These are phyloP conservation scores for Bifiguratus adelaidae DNA, from an alignment of 192 early-diverging fungal species.

Conservation along the genomic window DNA sequence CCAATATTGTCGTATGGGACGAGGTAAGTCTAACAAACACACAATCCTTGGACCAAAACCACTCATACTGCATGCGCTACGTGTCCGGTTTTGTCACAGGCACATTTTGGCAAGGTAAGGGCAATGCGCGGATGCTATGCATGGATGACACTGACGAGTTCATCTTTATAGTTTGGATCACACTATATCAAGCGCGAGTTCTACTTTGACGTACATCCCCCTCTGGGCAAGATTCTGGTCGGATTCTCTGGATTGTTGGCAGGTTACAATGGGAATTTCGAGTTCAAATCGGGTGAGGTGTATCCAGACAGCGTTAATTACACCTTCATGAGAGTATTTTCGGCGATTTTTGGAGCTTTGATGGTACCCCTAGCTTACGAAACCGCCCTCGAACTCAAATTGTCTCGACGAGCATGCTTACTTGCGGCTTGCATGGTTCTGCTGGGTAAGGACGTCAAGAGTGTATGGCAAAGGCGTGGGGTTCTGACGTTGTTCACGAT, in stretches of 20 bases:
- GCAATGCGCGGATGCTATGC: not conserved
- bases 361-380: slow-evolving; percentile 86
- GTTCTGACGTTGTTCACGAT: not conserved
- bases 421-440: slow-evolving; percentile 77
- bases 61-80: not conserved
- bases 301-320: slow-evolving; percentile 83
- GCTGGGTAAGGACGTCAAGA: slow-evolving; percentile 37
- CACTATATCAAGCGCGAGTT: slow-evolving; percentile 89
- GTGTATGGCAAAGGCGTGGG: slow-evolving; percentile 13
- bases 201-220: slow-evolving; percentile 98
- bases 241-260: slow-evolving; percentile 74
- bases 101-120: slow-evolving; percentile 12
- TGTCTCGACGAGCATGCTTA: slow-evolving; percentile 52
- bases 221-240: slow-evolving; percentile 93
- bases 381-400: slow-evolving; percentile 65
- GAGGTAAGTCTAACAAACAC: slow-evolving; percentile 40
- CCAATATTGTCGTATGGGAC: slow-evolving; percentile 62
- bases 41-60: not conserved
- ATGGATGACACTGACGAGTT: not conserved
- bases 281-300: slow-evolving; percentile 64
- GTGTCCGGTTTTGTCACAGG: slow-evolving; percentile 1
- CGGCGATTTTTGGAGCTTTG: slow-evolving; percentile 78
- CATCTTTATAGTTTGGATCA: slow-evolving; percentile 65
- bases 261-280: slow-evolving; percentile 80
- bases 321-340: slow-evolving; percentile 80